phyloP scores from a whole-genome alignment of 202 grass and related monocot genomes.

The Hordeum pubiflorum region DNA sequence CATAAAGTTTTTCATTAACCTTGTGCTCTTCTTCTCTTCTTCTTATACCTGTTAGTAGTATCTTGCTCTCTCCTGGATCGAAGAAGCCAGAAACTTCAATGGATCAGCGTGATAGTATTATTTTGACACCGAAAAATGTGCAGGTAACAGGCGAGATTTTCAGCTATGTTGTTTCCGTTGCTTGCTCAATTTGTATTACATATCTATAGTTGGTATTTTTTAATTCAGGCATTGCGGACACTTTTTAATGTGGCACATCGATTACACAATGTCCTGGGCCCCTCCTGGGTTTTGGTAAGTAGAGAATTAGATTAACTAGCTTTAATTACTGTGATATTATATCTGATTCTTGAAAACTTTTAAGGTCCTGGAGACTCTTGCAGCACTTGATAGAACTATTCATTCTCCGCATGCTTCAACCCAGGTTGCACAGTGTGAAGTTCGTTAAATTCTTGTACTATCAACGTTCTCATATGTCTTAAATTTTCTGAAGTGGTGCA shows the following conservation, averaged over 20 bases:
- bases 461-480: neutral
- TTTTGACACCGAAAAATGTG: conserved; percentile 94
- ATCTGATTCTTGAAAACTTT: conserved; percentile 20
- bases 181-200: conserved; percentile 6
- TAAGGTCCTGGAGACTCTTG: conserved; percentile 93
- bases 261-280: conserved; percentile 90
- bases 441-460: neutral
- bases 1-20: neutral
- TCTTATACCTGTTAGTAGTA: conserved; percentile 47
- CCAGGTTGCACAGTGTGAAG: conserved; percentile 53
- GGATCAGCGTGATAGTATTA: conserved; percentile 84
- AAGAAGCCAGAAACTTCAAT: conserved; percentile 60
- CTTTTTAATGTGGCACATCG: conserved; percentile 98
- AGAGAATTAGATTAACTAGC: conserved; percentile 25
- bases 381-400: conserved; percentile 92
- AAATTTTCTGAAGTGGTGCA: conserved; percentile 5
- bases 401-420: conserved; percentile 97
- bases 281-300: conserved; percentile 96
- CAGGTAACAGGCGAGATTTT: conserved; percentile 41
- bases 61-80: conserved; percentile 69
- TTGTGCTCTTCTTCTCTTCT: neutral
- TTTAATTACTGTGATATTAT: neutral
- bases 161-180: neutral
- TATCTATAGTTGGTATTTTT: conserved; percentile 29
- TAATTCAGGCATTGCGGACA: conserved; percentile 80